Percentiles rank a stretch among this genome's conserved stretches.
These are phyloP conservation scores for Rhododendron molle DNA, from an alignment of 148 eudicot genomes.

Conservation along the genomic window DNA sequence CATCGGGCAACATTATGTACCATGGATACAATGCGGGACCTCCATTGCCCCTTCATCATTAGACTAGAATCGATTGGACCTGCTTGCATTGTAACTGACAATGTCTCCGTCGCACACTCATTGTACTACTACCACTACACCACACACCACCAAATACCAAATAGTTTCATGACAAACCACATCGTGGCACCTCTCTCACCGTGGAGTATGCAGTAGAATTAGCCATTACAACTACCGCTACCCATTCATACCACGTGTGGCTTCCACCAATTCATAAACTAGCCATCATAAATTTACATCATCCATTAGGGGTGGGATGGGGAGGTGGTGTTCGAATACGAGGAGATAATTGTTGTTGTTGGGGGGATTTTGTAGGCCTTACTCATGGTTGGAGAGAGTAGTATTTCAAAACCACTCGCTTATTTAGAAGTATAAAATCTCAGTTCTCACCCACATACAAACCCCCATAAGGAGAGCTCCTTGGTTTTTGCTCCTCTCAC, in stretches of 20 bases:
- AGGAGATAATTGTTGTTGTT: not conserved
- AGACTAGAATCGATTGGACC: not conserved
- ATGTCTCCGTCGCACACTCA: not conserved
- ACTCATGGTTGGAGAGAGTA: not conserved
- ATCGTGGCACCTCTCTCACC: not conserved
- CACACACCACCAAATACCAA: not conserved
- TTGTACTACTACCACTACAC: not conserved
- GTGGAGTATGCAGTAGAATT: not conserved
- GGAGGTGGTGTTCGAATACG: not conserved
- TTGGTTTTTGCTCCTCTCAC: too few species aligned
- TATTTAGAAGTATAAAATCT: too few species aligned
- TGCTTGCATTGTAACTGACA: not conserved
- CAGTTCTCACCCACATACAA: too few species aligned
- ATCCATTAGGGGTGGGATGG: not conserved
- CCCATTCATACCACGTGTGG: not conserved
- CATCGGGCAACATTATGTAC: not conserved
- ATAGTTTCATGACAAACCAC: not conserved
- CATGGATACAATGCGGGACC: too few species aligned
- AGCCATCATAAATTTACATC: not conserved
- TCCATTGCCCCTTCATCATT: not conserved
- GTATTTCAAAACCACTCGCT: too few species aligned
- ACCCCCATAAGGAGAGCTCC: too few species aligned
- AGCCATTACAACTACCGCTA: not conserved
- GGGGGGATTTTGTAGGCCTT: too few species aligned
- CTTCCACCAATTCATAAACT: not conserved